phyloP scores from a whole-genome alignment of 2,329 filamentous ascomycete genomes.

The Aspergillus unguis region DNA sequence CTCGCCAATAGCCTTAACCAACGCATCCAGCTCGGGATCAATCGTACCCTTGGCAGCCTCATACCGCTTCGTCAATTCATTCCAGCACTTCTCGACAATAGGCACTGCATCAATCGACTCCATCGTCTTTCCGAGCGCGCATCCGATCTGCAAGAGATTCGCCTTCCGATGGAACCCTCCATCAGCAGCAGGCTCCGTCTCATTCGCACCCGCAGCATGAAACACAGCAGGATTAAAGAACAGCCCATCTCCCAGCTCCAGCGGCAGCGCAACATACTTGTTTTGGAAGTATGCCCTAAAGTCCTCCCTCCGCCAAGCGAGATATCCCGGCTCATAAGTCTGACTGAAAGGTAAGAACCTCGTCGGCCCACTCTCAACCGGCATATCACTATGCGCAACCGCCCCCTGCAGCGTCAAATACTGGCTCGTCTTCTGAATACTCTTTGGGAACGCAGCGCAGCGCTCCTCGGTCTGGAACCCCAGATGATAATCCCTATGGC shows the following conservation, averaged over 20 bases:
- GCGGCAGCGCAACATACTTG: constrained; percentile 52
- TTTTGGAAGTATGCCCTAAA: constrained; percentile 55
- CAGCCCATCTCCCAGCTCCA: constrained; percentile 57
- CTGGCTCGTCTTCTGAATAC: constrained; percentile 54
- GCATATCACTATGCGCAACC: constrained; percentile 61
- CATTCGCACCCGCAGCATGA: constrained; percentile 61
- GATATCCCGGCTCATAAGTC: constrained; percentile 54
- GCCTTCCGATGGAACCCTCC: constrained; percentile 51
- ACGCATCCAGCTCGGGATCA: constrained; percentile 44
- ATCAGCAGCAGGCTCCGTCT: constrained; percentile 19
- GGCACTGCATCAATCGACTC: constrained; percentile 55
- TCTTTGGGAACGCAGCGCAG: constrained; percentile 49
- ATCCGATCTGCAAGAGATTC: constrained; percentile 62
- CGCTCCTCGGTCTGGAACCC: constrained; percentile 56
- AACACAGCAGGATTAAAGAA: constrained; percentile 65
- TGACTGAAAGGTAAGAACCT: constrained; percentile 61
- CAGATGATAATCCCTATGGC: constrained; percentile 63
- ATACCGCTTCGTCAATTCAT: constrained; percentile 54
- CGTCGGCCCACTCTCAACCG: constrained; percentile 57
- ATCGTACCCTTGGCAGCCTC: constrained; percentile 18
- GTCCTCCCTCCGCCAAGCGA: constrained; percentile 54
- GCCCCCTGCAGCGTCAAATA: constrained; percentile 62
- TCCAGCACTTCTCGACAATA: constrained; percentile 53
- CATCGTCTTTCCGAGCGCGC: constrained; percentile 63
- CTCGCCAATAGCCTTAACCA: constrained; percentile 53